phyloP scores from a whole-genome alignment of 1,139 yeast species.

The Pneumocystis canis region DNA sequence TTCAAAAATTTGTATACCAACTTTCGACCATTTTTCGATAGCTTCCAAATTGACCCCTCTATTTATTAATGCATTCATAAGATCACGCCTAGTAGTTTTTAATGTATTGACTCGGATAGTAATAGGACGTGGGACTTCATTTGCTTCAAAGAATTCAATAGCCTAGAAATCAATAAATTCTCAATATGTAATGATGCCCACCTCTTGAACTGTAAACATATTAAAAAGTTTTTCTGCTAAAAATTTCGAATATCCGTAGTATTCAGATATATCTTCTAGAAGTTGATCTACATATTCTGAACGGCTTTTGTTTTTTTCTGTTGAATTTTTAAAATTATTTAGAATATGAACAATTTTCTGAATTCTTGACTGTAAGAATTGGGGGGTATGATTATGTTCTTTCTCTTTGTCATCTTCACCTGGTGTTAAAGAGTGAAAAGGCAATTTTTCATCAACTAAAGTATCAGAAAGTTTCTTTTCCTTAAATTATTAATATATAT shows the following conservation, averaged over 20 bases:
- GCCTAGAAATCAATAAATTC: constrained; percentile 29
- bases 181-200: background rate
- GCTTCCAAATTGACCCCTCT: constrained; percentile 97
- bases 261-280: constrained; percentile 71
- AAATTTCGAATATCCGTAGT: constrained; percentile 92
- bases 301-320: constrained; percentile 78
- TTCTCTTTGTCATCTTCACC: background rate
- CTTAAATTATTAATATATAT: background rate
- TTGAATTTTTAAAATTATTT: constrained; percentile 71
- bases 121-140: constrained; percentile 90
- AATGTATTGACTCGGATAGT: constrained; percentile 94
- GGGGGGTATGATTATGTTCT: background rate
- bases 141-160: constrained; percentile 94
- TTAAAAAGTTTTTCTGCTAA: constrained; percentile 87
- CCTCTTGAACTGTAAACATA: constrained; percentile 78
- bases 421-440: background rate
- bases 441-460: background rate
- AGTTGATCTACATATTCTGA: constrained; percentile 65
- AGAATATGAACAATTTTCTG: constrained; percentile 90
- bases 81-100: constrained; percentile 85
- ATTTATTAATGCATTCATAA: constrained; percentile 87
- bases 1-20: constrained; percentile 90
- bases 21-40: constrained; percentile 95
- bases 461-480: background rate
- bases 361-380: constrained; percentile 59